A percentile compares a stretch with the other conserved stretches of the same genome.
Conservation (phyloP, 768 basidiomycete genomes). For the Boletus tylopilopsis region DNA sequence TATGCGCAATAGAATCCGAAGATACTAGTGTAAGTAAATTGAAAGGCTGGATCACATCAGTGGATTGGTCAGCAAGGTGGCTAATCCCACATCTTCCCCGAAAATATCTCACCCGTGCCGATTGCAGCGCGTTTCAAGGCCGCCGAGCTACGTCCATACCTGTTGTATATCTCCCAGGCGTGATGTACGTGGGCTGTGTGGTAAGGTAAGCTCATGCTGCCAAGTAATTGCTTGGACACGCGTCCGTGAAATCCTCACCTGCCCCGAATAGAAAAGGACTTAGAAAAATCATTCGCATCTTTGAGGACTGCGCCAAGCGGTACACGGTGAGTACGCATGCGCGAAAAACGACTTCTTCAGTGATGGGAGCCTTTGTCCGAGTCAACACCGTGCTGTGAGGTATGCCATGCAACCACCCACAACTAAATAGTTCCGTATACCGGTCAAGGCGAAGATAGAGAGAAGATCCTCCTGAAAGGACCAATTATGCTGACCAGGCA, state of each 20-base stretch:
- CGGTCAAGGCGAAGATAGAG: conserved; percentile 49
- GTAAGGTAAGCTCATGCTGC: conserved; percentile 7
- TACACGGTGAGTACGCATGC: conserved; percentile 77
- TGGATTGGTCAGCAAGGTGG: conserved; percentile 18
- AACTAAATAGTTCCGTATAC: conserved; percentile 65
- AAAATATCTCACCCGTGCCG: conserved; percentile 43
- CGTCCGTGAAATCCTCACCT: conserved; percentile 46
- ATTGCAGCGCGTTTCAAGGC: conserved; percentile 64
- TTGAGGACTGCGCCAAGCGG: conserved; percentile 58
- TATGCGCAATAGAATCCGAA: conserved; percentile 89
- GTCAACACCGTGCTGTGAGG: not conserved
- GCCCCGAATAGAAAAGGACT: conserved; percentile 86
- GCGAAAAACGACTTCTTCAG: conserved; percentile 91
- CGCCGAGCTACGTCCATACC: conserved; percentile 59
- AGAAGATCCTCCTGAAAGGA: conserved; percentile 38
- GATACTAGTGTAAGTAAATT: conserved; percentile 85
- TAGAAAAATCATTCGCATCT: conserved; percentile 63
- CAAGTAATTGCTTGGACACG: not conserved
- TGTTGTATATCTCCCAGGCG: conserved; percentile 80
- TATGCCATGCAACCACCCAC: conserved; percentile 29
- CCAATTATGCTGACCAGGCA: conserved; percentile 58
- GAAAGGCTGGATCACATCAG: conserved; percentile 57
- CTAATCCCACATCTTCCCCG: not conserved
- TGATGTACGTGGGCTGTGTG: conserved; percentile 85
- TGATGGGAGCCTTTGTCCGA: conserved; percentile 68